Evolutionary conservation across 805 yeast genomes (phyloP).

Genomic region (Suhomyces sp.): DNA sequence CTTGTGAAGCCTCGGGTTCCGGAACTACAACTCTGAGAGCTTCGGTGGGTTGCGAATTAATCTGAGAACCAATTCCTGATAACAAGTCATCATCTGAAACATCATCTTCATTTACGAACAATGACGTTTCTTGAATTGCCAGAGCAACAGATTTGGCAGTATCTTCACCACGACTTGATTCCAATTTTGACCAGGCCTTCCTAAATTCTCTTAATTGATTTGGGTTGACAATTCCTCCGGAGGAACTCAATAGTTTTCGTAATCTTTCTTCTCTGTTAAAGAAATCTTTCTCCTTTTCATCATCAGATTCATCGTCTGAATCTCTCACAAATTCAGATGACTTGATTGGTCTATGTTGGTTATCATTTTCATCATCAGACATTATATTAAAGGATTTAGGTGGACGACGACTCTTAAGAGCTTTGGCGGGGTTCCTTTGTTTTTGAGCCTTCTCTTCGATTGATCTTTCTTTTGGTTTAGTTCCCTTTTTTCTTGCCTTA

Average conservation of each 20-base stretch:
- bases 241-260: constrained; percentile 35
- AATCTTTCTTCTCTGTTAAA: constrained; percentile 56
- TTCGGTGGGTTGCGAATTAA: no score
- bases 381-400: constrained; percentile 27
- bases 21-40: no score
- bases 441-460: constrained; percentile 4
- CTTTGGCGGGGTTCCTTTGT: constrained; percentile 2
- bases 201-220: constrained; percentile 33
- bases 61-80: no score
- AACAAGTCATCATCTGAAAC: no score
- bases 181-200: constrained; percentile 28
- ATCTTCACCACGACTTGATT: constrained; percentile 10
- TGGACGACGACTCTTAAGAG: constrained; percentile 11
- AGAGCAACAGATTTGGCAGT: constrained; percentile 13
- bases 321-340: constrained; percentile 58
- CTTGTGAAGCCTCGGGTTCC: no score
- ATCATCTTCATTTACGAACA: constrained; percentile 10
- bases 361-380: constrained; percentile 29
- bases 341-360: constrained; percentile 22
- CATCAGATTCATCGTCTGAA: constrained; percentile 66
- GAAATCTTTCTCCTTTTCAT: constrained; percentile 50
- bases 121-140: constrained; percentile 17
- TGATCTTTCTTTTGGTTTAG: constrained; percentile 3
- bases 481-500: constrained; percentile 24
- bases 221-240: constrained; percentile 41